Conservation (phyloP, 768 basidiomycete genomes). For the Leccinellum rugosiceps region DNA sequence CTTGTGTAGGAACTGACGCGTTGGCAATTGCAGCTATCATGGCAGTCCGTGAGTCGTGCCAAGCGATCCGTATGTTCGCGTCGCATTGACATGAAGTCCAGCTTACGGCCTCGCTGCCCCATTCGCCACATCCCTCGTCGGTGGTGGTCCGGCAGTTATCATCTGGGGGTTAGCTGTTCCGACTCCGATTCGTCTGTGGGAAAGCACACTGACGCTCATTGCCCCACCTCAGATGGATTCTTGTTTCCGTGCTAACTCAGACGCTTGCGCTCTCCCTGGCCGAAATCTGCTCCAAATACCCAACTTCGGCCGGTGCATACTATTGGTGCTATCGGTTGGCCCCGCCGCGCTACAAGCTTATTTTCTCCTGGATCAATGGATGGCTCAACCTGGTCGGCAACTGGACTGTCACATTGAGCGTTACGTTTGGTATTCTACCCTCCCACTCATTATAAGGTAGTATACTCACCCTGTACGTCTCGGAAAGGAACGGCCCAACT, state of each 20-base stretch:
- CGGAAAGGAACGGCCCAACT: slow-evolving; percentile 54
- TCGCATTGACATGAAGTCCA: slow-evolving; percentile 21
- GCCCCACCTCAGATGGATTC: slow-evolving; percentile 39
- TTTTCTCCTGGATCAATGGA: slow-evolving; percentile 64
- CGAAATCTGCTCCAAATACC: slow-evolving; percentile 59
- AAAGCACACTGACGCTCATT: neutral
- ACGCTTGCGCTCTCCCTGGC: slow-evolving; percentile 52
- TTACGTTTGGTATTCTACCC: slow-evolving; percentile 46
- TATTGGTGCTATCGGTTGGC: slow-evolving; percentile 67
- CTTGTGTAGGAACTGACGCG: neutral
- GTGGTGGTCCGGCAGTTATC: slow-evolving; percentile 55
- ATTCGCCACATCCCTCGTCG: slow-evolving; percentile 51
- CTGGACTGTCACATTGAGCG: slow-evolving; percentile 66
- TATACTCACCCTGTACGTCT: neutral
- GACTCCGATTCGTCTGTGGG: neutral
- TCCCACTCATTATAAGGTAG: neutral
- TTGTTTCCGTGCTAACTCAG: slow-evolving; percentile 48
- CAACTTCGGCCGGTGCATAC: slow-evolving; percentile 59
- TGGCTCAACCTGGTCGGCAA: slow-evolving; percentile 69
- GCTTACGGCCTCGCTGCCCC: slow-evolving; percentile 57
- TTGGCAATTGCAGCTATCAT: slow-evolving; percentile 44
- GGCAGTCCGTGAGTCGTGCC: slow-evolving; percentile 54
- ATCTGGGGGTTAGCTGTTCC: slow-evolving; percentile 48
- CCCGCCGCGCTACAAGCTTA: slow-evolving; percentile 46
- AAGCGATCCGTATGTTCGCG: neutral